A percentile compares a stretch with the other conserved stretches of the same genome.
Evolutionary conservation across 345 rosid species (phyloP).

Genomic region (Psidium guajava): DNA sequence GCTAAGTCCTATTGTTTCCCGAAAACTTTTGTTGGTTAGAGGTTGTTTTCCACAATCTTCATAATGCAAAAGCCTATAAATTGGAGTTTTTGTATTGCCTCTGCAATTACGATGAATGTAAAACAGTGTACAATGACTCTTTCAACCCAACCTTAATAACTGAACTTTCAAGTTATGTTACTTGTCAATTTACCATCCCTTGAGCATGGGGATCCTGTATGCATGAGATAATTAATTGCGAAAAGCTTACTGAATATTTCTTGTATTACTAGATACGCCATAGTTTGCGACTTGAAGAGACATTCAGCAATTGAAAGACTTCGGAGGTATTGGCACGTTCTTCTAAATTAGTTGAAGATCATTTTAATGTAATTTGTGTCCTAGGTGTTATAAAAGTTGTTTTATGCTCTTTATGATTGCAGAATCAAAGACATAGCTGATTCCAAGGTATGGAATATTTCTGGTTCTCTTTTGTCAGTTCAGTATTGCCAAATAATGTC

Average conservation of each 20-base stretch:
- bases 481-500: not conserved
- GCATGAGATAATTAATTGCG: not conserved
- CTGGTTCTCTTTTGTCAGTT: not conserved
- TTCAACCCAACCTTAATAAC: not conserved
- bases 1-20: not conserved
- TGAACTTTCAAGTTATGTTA: not conserved
- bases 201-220: not conserved
- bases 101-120: not conserved
- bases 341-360: not conserved
- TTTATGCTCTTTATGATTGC: slow-evolving; percentile 18
- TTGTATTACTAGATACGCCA: slow-evolving; percentile 43
- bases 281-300: slow-evolving; percentile 63
- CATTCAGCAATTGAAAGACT: slow-evolving; percentile 80
- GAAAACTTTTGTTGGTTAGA: not conserved
- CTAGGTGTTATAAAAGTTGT: not conserved
- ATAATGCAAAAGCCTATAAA: not conserved
- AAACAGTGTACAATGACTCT: not conserved
- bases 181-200: not conserved
- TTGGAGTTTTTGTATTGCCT: not conserved
- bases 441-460: slow-evolving; percentile 48
- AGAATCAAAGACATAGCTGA: slow-evolving; percentile 74
- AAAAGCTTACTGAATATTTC: not conserved
- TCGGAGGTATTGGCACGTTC: slow-evolving; percentile 43
- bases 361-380: not conserved
- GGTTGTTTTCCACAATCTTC: not conserved